Conservation (phyloP, 139 green algal genomes). For the Chlamydomonas sp. region DNA sequence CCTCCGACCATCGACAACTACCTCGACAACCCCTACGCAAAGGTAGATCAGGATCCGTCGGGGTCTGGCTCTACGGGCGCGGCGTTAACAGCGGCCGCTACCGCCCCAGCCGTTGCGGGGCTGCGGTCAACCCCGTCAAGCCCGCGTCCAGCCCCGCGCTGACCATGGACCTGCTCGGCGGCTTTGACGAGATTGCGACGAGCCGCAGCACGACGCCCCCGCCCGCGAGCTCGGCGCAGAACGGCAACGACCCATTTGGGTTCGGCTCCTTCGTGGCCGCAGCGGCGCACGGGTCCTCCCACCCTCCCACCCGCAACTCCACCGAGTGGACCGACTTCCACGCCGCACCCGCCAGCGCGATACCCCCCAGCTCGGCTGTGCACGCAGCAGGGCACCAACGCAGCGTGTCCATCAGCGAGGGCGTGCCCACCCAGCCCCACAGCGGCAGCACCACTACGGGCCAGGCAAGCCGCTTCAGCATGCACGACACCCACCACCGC, state of each 20-base stretch:
- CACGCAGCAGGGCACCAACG: slow-evolving; percentile 8
- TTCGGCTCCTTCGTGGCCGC: slow-evolving; percentile 35
- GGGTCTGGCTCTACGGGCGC: not conserved
- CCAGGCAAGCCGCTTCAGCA: too few species aligned
- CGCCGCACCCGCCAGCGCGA: not conserved
- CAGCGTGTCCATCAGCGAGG: slow-evolving; percentile 27
- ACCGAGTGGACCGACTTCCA: slow-evolving; percentile 50
- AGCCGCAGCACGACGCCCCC: not conserved
- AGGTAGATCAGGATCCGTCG: not conserved
- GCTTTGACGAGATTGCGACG: slow-evolving; percentile 37
- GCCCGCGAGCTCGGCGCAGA: not conserved
- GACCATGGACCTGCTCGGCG: slow-evolving; percentile 40
- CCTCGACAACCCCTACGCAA: slow-evolving; percentile 68
- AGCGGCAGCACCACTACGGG: not conserved
- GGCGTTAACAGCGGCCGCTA: not conserved
- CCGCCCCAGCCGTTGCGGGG: not conserved
- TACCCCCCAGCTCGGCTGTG: not conserved
- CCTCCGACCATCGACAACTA: slow-evolving; percentile 88
- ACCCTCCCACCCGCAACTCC: not conserved
- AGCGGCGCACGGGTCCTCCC: not conserved
- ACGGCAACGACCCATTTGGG: slow-evolving; percentile 14
- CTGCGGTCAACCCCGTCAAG: not conserved
- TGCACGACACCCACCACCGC: too few species aligned
- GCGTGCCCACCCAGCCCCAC: not conserved
- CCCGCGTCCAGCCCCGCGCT: not conserved